phyloP scores from a whole-genome alignment of 371 early-diverging fungal genomes.

The Entomophthora muscae region DNA sequence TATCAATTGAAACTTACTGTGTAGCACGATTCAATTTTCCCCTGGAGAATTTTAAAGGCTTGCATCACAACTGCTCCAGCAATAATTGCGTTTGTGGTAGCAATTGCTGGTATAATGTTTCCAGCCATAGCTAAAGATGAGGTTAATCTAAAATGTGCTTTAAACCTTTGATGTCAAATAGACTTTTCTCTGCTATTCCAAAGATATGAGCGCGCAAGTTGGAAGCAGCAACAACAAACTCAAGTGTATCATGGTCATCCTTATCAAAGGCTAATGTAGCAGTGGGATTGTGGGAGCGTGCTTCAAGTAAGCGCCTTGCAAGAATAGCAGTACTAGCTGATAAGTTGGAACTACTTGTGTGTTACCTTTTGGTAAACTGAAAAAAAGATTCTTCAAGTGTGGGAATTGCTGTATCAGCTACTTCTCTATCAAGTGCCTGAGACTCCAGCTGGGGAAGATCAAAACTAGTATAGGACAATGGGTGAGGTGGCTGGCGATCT shows the following conservation, averaged over 20 bases:
- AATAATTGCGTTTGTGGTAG: slow-evolving; percentile 98
- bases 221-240: slow-evolving; percentile 83
- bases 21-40: slow-evolving; percentile 26
- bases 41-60: slow-evolving; percentile 51
- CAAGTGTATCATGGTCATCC: slow-evolving; percentile 74
- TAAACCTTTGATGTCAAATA: slow-evolving; percentile 80
- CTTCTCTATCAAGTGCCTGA: neutral
- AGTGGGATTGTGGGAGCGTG: slow-evolving; percentile 18
- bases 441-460: neutral
- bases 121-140: slow-evolving; percentile 21
- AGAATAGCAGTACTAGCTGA: neutral
- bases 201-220: slow-evolving; percentile 74
- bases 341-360: neutral
- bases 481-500: slow-evolving; percentile 39
- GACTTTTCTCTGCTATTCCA: slow-evolving; percentile 52
- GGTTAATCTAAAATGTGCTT: too few relatives aligned
- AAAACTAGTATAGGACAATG: neutral
- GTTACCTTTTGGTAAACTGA: slow-evolving; percentile 32
- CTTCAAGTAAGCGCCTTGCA: neutral
- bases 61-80: slow-evolving; percentile 88
- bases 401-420: neutral
- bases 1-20: slow-evolving; percentile 20
- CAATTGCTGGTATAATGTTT: slow-evolving; percentile 99
- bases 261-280: slow-evolving; percentile 67
- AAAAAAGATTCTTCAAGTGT: slow-evolving; percentile 28